phyloP scores from a whole-genome alignment of 2,329 filamentous ascomycete genomes.

The Leptoxyphium fumago region DNA sequence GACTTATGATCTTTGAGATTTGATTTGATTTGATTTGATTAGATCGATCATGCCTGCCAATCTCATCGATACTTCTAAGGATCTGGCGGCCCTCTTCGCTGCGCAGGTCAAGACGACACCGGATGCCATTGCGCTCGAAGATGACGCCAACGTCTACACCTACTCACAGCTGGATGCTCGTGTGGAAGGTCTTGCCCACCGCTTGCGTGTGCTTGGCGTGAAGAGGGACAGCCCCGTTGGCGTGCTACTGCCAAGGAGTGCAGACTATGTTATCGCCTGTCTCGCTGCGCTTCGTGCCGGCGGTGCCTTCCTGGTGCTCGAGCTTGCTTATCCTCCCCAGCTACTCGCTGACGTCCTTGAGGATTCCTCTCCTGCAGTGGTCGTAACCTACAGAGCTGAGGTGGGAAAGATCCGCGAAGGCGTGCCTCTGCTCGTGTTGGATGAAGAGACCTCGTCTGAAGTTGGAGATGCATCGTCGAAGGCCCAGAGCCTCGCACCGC shows the following conservation, averaged over 20 bases:
- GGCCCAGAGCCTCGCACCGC: conserved; percentile 9
- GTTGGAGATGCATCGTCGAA: conserved; percentile 19
- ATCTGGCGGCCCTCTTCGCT: conserved; percentile 57
- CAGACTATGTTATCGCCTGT: conserved; percentile 66
- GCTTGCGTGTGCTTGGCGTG: conserved; percentile 52
- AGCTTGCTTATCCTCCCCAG: conserved; percentile 62
- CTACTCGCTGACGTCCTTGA: conserved; percentile 63
- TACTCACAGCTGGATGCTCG: conserved; percentile 58
- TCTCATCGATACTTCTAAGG: conserved; percentile 55
- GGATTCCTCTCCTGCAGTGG: conserved; percentile 55
- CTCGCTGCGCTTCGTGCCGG: conserved; percentile 64
- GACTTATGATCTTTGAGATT: too few relatives aligned
- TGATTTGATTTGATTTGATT: too few relatives aligned
- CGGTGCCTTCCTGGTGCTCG: conserved; percentile 66
- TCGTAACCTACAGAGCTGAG: conserved; percentile 54
- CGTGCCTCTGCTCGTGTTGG: conserved; percentile 50
- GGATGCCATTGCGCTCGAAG: conserved; percentile 56
- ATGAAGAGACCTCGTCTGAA: conserved; percentile 25
- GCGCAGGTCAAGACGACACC: conserved; percentile 55
- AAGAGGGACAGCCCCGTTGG: conserved; percentile 60
- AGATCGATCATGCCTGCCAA: too few relatives aligned
- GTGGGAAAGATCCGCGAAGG: conserved; percentile 48
- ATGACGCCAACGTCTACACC: conserved; percentile 51
- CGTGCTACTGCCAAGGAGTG: conserved; percentile 59
- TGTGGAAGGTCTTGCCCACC: conserved; percentile 48